Evolutionary conservation across 148 eudicot species (phyloP).

Genomic region (Amaranthus hypochondriacus): DNA sequence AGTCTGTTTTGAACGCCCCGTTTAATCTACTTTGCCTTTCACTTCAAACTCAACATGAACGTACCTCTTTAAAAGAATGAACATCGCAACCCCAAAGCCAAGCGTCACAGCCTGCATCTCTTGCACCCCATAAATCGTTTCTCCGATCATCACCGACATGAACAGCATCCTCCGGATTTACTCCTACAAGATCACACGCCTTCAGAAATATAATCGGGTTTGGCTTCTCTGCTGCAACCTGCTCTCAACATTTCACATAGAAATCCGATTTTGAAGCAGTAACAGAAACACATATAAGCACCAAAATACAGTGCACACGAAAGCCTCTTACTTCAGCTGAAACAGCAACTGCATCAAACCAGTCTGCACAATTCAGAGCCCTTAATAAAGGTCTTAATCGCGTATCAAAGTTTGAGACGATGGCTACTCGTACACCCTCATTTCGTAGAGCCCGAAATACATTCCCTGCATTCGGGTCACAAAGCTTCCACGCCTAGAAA

Average conservation of each 20-base stretch:
- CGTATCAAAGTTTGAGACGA: constrained; percentile 96
- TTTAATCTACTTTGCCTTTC: neutral
- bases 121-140: constrained; percentile 97
- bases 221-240: constrained; percentile 99
- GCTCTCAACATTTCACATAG: neutral
- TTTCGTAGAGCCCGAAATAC: constrained; percentile 71
- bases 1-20: neutral
- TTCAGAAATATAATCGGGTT: constrained; percentile 90
- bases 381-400: constrained; percentile 72
- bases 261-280: neutral
- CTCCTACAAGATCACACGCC: constrained; percentile 83
- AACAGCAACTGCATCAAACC: constrained; percentile 99
- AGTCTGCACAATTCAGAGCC: constrained; percentile 85
- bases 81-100: constrained; percentile 99
- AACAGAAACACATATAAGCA: neutral
- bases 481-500: constrained; percentile 93
- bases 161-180: constrained; percentile 91
- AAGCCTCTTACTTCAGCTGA: constrained; percentile 77
- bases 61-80: constrained; percentile 87
- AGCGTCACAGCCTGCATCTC: constrained; percentile 98
- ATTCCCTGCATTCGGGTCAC: constrained; percentile 85
- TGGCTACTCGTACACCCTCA: constrained; percentile 82
- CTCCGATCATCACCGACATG: constrained; percentile 98
- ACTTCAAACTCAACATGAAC: neutral
- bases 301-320: neutral